phyloP scores from a whole-genome alignment of 805 yeast species.

The Saturnispora saitoi region DNA sequence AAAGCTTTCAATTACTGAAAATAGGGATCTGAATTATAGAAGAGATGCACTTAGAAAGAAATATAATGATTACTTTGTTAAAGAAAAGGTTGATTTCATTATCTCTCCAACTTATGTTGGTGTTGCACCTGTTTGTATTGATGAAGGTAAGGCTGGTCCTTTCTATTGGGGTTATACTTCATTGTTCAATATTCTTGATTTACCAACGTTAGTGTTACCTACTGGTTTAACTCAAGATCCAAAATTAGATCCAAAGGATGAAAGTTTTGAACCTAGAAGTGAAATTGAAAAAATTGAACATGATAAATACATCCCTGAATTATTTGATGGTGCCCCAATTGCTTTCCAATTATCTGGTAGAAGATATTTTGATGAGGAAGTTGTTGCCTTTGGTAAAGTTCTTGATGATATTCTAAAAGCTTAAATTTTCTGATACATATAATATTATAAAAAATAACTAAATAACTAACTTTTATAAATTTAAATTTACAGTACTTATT shows the following conservation, averaged over 20 bases:
- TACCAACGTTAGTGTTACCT: slow-evolving; percentile 59
- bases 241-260: slow-evolving; percentile 39
- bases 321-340: slow-evolving; percentile 46
- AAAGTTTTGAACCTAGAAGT: slow-evolving; percentile 34
- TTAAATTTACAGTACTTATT: slow-evolving; percentile 2
- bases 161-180: slow-evolving; percentile 79
- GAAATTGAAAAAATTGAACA: slow-evolving; percentile 42
- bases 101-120: slow-evolving; percentile 61
- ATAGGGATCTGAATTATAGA: slow-evolving; percentile 43
- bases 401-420: slow-evolving; percentile 21
- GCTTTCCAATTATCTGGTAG: slow-evolving; percentile 45
- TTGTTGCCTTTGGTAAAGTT: slow-evolving; percentile 32
- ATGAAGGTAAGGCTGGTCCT: slow-evolving; percentile 34
- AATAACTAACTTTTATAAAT: background rate
- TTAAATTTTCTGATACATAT: slow-evolving; percentile 6
- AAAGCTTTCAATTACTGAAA: slow-evolving; percentile 38
- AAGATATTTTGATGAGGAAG: slow-evolving; percentile 50
- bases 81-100: slow-evolving; percentile 54
- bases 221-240: slow-evolving; percentile 52
- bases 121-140: slow-evolving; percentile 60
- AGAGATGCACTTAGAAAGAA: slow-evolving; percentile 54
- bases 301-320: slow-evolving; percentile 37
- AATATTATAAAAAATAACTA: background rate
- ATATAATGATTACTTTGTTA: slow-evolving; percentile 44
- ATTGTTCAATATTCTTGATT: slow-evolving; percentile 62